These are phyloP conservation scores for Aureobasidium subglaciale DNA, from an alignment of 2,329 filamentous ascomycete genomes.

Conservation along the genomic window DNA sequence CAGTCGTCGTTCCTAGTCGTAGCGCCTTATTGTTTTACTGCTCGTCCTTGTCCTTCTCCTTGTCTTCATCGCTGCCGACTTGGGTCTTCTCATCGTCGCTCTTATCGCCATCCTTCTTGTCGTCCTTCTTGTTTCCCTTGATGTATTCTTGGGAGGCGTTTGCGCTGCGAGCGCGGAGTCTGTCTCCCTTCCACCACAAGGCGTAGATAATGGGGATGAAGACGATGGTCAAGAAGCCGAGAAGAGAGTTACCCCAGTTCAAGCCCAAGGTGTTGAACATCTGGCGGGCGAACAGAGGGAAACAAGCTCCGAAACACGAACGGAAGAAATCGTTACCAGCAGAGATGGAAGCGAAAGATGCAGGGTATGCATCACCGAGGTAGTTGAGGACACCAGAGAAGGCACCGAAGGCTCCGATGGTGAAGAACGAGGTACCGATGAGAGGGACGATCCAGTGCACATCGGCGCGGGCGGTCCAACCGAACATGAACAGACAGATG, in stretches of 20 bases:
- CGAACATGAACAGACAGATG: constrained; percentile 41
- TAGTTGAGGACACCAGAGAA: constrained; percentile 40
- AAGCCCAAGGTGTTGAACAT: constrained; percentile 14
- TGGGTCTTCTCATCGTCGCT: constrained; percentile 9
- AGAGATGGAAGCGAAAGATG: constrained; percentile 55
- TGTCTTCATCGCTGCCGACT: neutral
- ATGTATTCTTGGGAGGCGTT: neutral
- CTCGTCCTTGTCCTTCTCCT: neutral
- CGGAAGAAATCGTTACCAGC: constrained; percentile 58
- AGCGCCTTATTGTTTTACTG: neutral
- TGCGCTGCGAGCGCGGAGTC: constrained; percentile 5
- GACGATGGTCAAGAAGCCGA: constrained; percentile 12
- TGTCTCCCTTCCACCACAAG: constrained; percentile 12
- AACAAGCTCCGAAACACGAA: constrained; percentile 49
- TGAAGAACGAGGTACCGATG: constrained; percentile 28
- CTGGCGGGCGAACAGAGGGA: constrained; percentile 35
- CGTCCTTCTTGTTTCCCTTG: neutral
- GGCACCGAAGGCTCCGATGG: constrained; percentile 6
- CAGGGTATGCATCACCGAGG: constrained; percentile 54
- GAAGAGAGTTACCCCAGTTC: constrained; percentile 10
- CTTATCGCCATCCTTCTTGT: neutral
- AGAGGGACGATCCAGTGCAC: constrained; percentile 38
- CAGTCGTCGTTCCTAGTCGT: neutral
- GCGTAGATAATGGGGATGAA: constrained; percentile 10
- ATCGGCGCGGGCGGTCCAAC: constrained; percentile 29